Percentiles rank a stretch among this genome's conserved stretches.
phyloP scores from a whole-genome alignment of 306 rosid genomes.

The Alnus glutinosa region DNA sequence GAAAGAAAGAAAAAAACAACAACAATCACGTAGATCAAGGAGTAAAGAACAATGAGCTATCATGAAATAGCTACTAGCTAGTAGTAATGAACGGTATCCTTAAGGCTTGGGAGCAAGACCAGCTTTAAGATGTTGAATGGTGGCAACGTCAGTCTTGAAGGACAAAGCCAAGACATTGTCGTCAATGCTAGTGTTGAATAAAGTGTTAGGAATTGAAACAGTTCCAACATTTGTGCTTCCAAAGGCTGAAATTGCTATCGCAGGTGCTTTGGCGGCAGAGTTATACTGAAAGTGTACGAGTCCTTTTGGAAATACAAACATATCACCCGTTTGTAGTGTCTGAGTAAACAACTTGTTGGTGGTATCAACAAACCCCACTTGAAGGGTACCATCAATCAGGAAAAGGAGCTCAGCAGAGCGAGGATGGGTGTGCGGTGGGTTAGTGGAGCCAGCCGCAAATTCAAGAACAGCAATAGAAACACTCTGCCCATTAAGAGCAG shows the following conservation, averaged over 20 bases:
- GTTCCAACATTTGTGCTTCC: conserved; percentile 51
- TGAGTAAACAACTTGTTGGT: conserved; percentile 52
- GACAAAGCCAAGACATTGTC: conserved; percentile 47
- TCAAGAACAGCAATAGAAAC: conserved; percentile 52
- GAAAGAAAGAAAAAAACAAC: too few species aligned
- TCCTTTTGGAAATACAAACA: conserved; percentile 56
- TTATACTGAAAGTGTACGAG: conserved; percentile 55
- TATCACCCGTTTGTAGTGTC: conserved; percentile 39
- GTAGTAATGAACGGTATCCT: not conserved
- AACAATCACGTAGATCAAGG: too few species aligned
- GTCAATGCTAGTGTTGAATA: conserved; percentile 43
- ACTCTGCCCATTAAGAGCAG: conserved; percentile 56
- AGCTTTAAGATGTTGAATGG: conserved; percentile 42
- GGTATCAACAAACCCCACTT: conserved; percentile 56
- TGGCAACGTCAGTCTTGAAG: conserved; percentile 46
- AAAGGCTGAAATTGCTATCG: conserved; percentile 46
- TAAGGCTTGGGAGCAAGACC: conserved; percentile 37
- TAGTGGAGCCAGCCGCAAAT: conserved; percentile 22
- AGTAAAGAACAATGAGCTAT: not conserved
- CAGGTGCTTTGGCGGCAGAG: conserved; percentile 7
- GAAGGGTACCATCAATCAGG: conserved; percentile 32
- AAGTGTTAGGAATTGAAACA: conserved; percentile 38
- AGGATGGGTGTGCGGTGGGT: conserved; percentile 45
- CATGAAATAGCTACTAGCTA: not conserved
- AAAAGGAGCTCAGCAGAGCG: conserved; percentile 54